Percentiles rank a stretch among this genome's conserved stretches.
These are phyloP conservation scores for Nigrograna mackinnonii DNA, from an alignment of 2,329 filamentous ascomycete genomes.

Conservation along the genomic window DNA sequence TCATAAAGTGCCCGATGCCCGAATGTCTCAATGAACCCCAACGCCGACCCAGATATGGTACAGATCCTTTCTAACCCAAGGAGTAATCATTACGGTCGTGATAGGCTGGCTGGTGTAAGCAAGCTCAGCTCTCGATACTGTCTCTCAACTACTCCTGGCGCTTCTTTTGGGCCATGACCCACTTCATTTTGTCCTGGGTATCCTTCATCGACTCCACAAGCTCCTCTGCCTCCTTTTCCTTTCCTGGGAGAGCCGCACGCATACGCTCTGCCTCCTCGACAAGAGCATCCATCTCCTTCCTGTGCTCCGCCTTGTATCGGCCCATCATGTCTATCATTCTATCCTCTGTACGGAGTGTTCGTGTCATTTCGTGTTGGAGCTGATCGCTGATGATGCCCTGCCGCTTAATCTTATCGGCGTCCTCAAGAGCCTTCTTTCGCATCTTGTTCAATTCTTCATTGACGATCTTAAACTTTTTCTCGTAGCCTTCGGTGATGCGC, in stretches of 20 bases:
- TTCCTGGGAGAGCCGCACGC: slow-evolving; percentile 57
- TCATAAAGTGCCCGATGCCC: too few species aligned
- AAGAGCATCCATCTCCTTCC: slow-evolving; percentile 63
- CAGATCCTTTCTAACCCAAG: slow-evolving; percentile 19
- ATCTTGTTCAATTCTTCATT: slow-evolving; percentile 46
- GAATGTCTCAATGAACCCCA: too few species aligned
- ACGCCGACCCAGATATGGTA: slow-evolving; percentile 21
- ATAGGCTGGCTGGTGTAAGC: background rate
- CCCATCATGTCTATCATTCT: slow-evolving; percentile 64
- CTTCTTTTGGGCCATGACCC: slow-evolving; percentile 60
- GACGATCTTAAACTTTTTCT: slow-evolving; percentile 55
- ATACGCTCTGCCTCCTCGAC: slow-evolving; percentile 60
- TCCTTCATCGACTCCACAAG: slow-evolving; percentile 62
- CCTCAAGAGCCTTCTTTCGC: slow-evolving; percentile 27
- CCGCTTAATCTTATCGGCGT: slow-evolving; percentile 46
- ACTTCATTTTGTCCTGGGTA: slow-evolving; percentile 70
- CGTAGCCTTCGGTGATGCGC: slow-evolving; percentile 60
- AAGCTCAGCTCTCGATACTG: slow-evolving; percentile 3
- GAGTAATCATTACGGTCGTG: slow-evolving; percentile 24
- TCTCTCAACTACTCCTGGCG: slow-evolving; percentile 13
- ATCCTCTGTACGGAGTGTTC: slow-evolving; percentile 64
- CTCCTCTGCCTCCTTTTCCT: slow-evolving; percentile 65
- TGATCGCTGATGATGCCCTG: slow-evolving; percentile 73
- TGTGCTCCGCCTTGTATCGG: slow-evolving; percentile 67
- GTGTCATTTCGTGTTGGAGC: slow-evolving; percentile 69